These are phyloP conservation scores for Yarrowia yakushimensis DNA, from an alignment of 805 yeast species.

Conservation along the genomic window DNA sequence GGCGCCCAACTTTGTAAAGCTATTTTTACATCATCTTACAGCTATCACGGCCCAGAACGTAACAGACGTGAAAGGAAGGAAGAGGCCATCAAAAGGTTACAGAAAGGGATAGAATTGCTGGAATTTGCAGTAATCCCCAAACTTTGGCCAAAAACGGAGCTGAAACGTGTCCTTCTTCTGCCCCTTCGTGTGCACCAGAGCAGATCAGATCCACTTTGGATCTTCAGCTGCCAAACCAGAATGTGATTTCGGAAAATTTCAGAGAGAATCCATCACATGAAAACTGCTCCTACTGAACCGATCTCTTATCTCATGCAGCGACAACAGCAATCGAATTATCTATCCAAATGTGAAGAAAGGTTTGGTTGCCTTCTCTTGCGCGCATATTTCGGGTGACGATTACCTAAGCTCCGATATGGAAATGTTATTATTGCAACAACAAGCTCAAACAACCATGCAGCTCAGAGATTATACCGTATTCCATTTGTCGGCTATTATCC, in stretches of 20 bases:
- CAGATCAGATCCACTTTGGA: too few relatives aligned
- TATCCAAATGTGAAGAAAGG: too few relatives aligned
- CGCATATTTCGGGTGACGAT: not conserved
- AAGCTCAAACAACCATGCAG: not conserved
- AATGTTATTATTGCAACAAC: not conserved
- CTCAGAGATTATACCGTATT: not conserved
- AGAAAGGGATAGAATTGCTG: not conserved
- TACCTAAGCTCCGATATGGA: constrained; percentile 5
- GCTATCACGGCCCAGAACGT: not conserved
- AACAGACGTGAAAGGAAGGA: not conserved
- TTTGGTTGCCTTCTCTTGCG: not conserved
- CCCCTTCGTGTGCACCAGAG: not conserved
- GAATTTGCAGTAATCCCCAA: constrained; percentile 5
- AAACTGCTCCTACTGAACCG: not conserved
- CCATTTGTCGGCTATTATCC: constrained; percentile 9
- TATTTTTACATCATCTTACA: constrained; percentile 13
- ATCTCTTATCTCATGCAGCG: not conserved
- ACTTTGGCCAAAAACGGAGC: not conserved
- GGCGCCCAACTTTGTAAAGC: not conserved
- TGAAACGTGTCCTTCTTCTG: not conserved
- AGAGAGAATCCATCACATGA: not conserved
- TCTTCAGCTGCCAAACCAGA: too few relatives aligned
- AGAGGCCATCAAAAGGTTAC: not conserved
- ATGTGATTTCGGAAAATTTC: not conserved
- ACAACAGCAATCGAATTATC: not conserved